Conservation (phyloP, 768 basidiomycete genomes). For the Tulasnella sp. region DNA sequence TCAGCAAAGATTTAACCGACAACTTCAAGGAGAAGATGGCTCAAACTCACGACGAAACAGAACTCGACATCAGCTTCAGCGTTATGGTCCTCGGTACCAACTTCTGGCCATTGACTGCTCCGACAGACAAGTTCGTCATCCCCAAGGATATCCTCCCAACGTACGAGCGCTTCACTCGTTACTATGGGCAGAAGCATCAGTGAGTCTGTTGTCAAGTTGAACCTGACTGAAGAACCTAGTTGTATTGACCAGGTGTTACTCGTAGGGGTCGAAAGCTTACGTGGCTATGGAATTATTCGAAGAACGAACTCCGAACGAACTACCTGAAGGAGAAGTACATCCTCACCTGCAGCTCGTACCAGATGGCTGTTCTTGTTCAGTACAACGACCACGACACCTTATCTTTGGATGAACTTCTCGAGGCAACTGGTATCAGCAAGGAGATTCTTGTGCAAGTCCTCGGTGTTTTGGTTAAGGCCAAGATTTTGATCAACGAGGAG, state of each 20-base stretch:
- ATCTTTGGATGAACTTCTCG: conserved; percentile 66
- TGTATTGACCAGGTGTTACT: conserved; percentile 17
- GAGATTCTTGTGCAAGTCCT: conserved; percentile 51
- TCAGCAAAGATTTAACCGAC: conserved; percentile 92
- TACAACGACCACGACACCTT: conserved; percentile 89
- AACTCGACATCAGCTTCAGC: conserved; percentile 82
- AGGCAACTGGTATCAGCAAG: conserved; percentile 73
- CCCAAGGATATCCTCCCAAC: conserved; percentile 80
- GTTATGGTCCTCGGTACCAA: conserved; percentile 93
- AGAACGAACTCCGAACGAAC: conserved; percentile 91
- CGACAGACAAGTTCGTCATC: conserved; percentile 77
- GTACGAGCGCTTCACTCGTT: conserved; percentile 85
- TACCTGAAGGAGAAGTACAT: conserved; percentile 94
- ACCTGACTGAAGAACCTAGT: not conserved
- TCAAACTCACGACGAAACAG: conserved; percentile 59
- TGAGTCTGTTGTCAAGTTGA: conserved; percentile 19
- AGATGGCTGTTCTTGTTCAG: conserved; percentile 88
- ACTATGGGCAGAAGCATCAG: conserved; percentile 89
- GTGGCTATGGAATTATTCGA: conserved; percentile 98
- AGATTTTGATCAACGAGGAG: conserved; percentile 83
- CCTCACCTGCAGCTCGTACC: conserved; percentile 89
- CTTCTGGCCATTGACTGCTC: conserved; percentile 88
- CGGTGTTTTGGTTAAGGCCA: conserved; percentile 70
- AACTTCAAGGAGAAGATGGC: conserved; percentile 92
- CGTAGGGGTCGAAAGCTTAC: conserved; percentile 75